A percentile compares a stretch with the other conserved stretches of the same genome.
phyloP scores from a whole-genome alignment of 129 eudicot genomes.

The Centaurea solstitialis region DNA sequence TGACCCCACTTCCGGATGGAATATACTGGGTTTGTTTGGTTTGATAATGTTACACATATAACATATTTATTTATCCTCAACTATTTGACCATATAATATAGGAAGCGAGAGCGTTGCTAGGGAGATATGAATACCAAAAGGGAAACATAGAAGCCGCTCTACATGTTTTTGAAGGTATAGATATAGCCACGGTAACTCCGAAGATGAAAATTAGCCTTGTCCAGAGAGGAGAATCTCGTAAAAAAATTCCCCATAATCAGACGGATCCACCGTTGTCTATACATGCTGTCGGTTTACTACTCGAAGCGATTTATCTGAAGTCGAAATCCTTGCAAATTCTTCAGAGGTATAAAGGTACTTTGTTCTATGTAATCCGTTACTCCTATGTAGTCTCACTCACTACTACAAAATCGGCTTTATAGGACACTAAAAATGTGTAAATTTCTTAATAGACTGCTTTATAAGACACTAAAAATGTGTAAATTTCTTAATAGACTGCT shows the following conservation, averaged over 20 bases:
- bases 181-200: constrained; percentile 62
- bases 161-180: constrained; percentile 96
- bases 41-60: no score
- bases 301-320: constrained; percentile 76
- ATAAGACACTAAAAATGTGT: neutral
- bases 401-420: neutral
- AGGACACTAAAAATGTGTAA: neutral
- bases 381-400: neutral
- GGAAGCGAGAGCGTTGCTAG: constrained; percentile 96
- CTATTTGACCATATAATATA: constrained; percentile 10
- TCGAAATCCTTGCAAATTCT: constrained; percentile 85
- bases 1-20: neutral
- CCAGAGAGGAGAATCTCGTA: constrained; percentile 54
- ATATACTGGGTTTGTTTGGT: neutral
- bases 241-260: constrained; percentile 42
- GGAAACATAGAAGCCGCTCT: constrained; percentile 97
- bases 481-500: neutral
- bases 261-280: constrained; percentile 59
- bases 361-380: constrained; percentile 7
- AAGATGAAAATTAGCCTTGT: constrained; percentile 69
- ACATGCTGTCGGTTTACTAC: constrained; percentile 68
- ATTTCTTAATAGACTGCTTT: neutral
- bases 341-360: constrained; percentile 76
- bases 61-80: neutral
- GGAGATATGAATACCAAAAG: constrained; percentile 92